phyloP scores from a whole-genome alignment of 2,329 filamentous ascomycete genomes.

The Alternaria sp. region DNA sequence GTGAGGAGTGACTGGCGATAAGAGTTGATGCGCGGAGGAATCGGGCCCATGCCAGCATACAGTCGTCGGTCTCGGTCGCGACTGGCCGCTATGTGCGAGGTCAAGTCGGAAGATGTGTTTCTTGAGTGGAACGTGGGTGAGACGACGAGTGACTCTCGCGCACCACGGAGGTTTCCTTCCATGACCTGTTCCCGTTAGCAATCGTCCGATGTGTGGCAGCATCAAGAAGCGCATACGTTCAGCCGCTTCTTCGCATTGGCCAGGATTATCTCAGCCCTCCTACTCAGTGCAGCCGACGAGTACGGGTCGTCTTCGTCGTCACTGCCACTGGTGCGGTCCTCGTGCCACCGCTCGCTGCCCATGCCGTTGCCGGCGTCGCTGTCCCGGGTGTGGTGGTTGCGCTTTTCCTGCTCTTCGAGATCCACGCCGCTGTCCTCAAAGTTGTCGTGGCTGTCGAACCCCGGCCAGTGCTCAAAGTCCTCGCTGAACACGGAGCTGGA shows the following conservation, averaged over 20 bases:
- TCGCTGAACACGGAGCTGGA: conserved; percentile 54
- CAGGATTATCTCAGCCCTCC: conserved; percentile 85
- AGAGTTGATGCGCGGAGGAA: conserved; percentile 39
- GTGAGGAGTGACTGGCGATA: conserved; percentile 44
- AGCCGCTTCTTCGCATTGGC: conserved; percentile 90
- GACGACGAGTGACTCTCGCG: conserved; percentile 69
- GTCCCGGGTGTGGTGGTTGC: conserved; percentile 42
- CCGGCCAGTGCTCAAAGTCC: conserved; percentile 52
- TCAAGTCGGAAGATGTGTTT: conserved; percentile 39
- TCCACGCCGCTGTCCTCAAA: conserved; percentile 46
- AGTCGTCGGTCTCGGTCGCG: conserved; percentile 44
- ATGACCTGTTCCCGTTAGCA: conserved; percentile 69
- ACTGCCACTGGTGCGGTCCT: conserved; percentile 50
- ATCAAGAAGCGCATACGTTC: conserved; percentile 65
- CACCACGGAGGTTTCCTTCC: conserved; percentile 87
- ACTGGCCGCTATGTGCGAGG: conserved; percentile 41
- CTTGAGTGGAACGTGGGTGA: conserved; percentile 57
- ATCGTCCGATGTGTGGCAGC: conserved; percentile 4
- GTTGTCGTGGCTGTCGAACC: conserved; percentile 37
- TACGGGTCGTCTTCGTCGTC: conserved; percentile 64
- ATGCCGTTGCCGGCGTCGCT: conserved; percentile 46
- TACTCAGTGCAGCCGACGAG: conserved; percentile 65
- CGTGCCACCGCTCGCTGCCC: conserved; percentile 42
- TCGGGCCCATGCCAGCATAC: conserved; percentile 46
- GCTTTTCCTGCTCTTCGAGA: conserved; percentile 42